Evolutionary conservation across 176 grass and related monocot species (phyloP), one percentile per base, ranked within the genome.

Genomic region (Oryza meridionalis): DNA sequence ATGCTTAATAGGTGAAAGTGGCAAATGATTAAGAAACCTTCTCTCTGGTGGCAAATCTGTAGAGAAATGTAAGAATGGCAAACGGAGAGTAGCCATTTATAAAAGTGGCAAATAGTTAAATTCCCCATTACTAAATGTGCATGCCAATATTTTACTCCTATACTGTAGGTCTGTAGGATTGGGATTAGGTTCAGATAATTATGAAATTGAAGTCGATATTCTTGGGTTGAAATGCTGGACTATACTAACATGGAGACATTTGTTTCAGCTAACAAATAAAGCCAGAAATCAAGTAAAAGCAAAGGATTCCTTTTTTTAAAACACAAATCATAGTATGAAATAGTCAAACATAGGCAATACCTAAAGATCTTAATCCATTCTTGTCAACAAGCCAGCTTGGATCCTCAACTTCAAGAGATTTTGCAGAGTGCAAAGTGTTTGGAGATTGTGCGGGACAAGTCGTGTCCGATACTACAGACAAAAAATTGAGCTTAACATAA

Each of bases 341-440:
- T 67, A 70, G 46, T 51, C 40, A 75, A 69, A 83, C 15, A 7
- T 79, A 83, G 47, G n/a, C 19, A 63, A 42, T 93, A 95, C 91
- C 96, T 93, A 98, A 88, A 65, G 87, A 93, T 76, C 80, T 82
- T 77, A 98, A 82, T 85, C 43, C 84, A 62, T 93, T 90, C 61
- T 90, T 93, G 80, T 89, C 86, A 65, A 95, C 93, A 88, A 92
- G 64, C 93, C 85, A 98, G 83, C 82, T 90, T 81, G 82, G 69
- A 69, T 90, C 87, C 76, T 90, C 83, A 65, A 92, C 93, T 90
- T 93, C 85, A 86, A 86, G 80, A 84, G 87, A 40, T 91, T 83
- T 86, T 77, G 53, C 33, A 77, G 81, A 63, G 43, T 32, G 35
- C 13, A 31, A 2, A 11, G 72, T 83, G 71, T 81, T 69, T 70